These are phyloP conservation scores for Rhodotorula sp. DNA, from an alignment of 1,284 basidiomycete species.

Conservation along the genomic window DNA sequence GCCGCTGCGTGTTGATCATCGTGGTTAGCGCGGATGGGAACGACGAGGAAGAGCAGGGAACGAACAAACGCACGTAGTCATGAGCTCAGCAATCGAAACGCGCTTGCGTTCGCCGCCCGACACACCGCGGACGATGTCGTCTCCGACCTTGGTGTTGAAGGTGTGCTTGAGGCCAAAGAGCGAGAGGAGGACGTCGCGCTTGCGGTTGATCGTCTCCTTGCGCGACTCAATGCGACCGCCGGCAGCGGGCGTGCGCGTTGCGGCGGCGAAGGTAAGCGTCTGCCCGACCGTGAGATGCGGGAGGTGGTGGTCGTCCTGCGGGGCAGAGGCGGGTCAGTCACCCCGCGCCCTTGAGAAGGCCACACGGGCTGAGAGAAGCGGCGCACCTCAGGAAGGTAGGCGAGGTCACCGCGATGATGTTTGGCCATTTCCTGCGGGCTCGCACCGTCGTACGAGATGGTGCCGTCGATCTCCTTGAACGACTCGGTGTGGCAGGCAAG, in stretches of 20 bases:
- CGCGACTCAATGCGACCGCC: constrained; percentile 31
- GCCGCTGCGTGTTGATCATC: too few species aligned
- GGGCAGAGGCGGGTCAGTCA: neutral
- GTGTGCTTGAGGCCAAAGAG: constrained; percentile 56
- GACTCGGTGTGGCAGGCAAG: constrained; percentile 60
- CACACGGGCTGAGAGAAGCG: neutral
- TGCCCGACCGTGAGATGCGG: constrained; percentile 59
- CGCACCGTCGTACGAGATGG: constrained; percentile 54
- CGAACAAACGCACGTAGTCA: constrained; percentile 18
- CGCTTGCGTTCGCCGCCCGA: constrained; percentile 58
- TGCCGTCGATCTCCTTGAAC: constrained; percentile 53
- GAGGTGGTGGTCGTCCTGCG: constrained; percentile 60
- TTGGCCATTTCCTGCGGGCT: constrained; percentile 51
- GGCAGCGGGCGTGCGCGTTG: constrained; percentile 33
- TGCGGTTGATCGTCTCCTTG: constrained; percentile 29
- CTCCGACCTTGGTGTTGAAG: constrained; percentile 60
- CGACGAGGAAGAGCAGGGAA: too few species aligned
- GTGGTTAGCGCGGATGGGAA: too few species aligned
- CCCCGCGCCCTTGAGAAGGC: neutral
- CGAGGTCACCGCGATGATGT: constrained; percentile 51
- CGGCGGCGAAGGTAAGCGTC: constrained; percentile 58
- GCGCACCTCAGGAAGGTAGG: constrained; percentile 47
- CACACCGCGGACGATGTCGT: constrained; percentile 63
- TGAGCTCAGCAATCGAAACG: constrained; percentile 61
- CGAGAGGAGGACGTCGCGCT: constrained; percentile 42